phyloP scores from a whole-genome alignment of 257 asterid genomes.

The Solanum tarijense region DNA sequence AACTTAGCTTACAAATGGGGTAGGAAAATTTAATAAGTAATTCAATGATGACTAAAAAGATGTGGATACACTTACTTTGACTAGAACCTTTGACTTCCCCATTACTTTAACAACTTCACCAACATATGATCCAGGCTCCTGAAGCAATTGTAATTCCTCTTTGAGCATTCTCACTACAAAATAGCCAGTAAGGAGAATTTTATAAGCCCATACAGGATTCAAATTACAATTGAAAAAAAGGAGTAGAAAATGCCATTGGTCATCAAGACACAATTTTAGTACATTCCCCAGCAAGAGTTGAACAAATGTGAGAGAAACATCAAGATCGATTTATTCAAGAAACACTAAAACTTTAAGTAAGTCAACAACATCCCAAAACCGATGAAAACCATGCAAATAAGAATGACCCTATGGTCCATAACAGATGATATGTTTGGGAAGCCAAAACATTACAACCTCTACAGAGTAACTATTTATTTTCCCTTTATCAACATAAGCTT shows the following conservation, averaged over 20 bases:
- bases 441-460: background rate
- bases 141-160: constrained; percentile 92
- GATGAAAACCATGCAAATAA: background rate
- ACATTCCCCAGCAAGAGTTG: background rate
- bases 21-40: background rate
- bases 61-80: constrained; percentile 45
- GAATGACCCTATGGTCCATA: background rate
- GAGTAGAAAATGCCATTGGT: background rate
- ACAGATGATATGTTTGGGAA: background rate
- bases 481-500: too few species aligned
- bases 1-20: background rate
- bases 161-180: constrained; percentile 71
- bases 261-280: background rate
- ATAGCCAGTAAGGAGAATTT: background rate
- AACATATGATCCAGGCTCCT: constrained; percentile 97
- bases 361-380: background rate
- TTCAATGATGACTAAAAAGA: background rate
- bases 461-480: too few species aligned
- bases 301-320: background rate
- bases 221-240: background rate
- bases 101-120: constrained; percentile 96
- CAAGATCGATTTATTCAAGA: background rate
- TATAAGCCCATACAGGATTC: background rate
- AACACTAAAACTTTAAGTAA: background rate
- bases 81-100: constrained; percentile 96